Evolutionary conservation across 192 early-diverging fungal genomes (phyloP).

Genomic region (Coemansia sp.): DNA sequence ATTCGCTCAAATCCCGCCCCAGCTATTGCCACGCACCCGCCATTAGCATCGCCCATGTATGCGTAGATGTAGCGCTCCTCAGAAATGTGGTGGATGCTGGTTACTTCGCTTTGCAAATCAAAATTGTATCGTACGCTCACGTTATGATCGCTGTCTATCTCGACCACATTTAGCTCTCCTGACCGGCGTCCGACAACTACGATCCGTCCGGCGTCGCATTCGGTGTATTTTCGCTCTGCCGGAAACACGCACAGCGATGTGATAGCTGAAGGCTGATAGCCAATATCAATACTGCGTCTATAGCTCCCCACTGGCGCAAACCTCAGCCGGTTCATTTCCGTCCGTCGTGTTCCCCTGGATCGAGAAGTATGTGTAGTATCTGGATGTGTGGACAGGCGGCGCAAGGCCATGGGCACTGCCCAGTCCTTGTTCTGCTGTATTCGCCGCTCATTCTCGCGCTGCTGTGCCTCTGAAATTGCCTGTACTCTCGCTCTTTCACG

Average conservation of each 20-base stretch:
- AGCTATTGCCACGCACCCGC: conserved; percentile 12
- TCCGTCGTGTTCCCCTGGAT: not conserved
- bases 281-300: not conserved
- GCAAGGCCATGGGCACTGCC: conserved; percentile 16
- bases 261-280: conserved; percentile 5
- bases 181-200: conserved; percentile 5
- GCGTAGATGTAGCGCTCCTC: conserved; percentile 10
- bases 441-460: not conserved
- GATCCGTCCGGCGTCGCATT: not conserved
- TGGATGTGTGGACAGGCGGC: conserved; percentile 12
- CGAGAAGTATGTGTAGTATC: not conserved
- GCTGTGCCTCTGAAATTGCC: conserved; percentile 4
- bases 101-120: conserved; percentile 17
- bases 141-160: conserved; percentile 1
- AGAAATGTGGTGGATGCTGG: conserved; percentile 12
- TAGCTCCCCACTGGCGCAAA: conserved; percentile 6
- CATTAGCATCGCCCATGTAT: conserved; percentile 20
- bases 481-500: conserved; percentile 17
- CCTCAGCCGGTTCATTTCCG: conserved; percentile 5
- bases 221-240: not conserved
- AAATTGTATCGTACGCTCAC: not conserved
- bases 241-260: conserved; percentile 10
- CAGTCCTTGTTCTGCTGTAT: not conserved
- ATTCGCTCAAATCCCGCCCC: not conserved
- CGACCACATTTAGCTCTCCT: not conserved